These are phyloP conservation scores for Nyssa sinensis DNA, from an alignment of 148 eudicot genomes.

Conservation along the genomic window DNA sequence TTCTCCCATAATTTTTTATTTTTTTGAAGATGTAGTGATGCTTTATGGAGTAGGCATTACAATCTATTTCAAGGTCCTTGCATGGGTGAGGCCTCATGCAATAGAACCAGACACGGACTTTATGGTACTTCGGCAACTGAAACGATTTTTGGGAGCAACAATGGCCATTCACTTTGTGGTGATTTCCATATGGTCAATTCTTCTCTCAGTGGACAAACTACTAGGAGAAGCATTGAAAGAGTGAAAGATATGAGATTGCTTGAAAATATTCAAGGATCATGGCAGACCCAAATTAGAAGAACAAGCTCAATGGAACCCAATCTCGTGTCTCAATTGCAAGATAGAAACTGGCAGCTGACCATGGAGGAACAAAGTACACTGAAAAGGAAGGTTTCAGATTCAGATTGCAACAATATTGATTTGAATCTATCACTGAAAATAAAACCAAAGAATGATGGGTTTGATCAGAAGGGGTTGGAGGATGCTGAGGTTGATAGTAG, in stretches of 20 bases:
- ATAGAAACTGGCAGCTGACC: neutral
- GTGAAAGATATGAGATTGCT: no score
- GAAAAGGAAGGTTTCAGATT: slow-evolving; percentile 38
- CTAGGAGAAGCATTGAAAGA: no score
- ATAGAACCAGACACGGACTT: slow-evolving; percentile 11
- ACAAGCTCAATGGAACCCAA: slow-evolving; percentile 3
- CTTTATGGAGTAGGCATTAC: slow-evolving; percentile 16
- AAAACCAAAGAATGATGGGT: slow-evolving; percentile 21
- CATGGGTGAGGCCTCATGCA: slow-evolving; percentile 9
- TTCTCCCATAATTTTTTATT: neutral
- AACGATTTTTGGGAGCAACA: slow-evolving; percentile 9
- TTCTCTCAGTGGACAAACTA: no score
- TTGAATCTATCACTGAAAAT: slow-evolving; percentile 46
- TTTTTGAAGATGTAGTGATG: slow-evolving; percentile 22
- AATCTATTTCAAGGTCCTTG: slow-evolving; percentile 17
- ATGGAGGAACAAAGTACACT: neutral
- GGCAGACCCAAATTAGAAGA: slow-evolving; percentile 4
- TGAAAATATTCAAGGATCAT: slow-evolving; percentile 6
- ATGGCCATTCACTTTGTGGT: neutral
- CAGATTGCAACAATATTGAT: slow-evolving; percentile 27
- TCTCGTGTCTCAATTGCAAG: slow-evolving; percentile 2
- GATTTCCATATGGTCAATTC: no score
- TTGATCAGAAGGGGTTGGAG: no score
- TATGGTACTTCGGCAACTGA: slow-evolving; percentile 16
- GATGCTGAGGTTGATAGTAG: slow-evolving; percentile 14